phyloP scores from a whole-genome alignment of 306 rosid species.

The Crataegus laevigata region DNA sequence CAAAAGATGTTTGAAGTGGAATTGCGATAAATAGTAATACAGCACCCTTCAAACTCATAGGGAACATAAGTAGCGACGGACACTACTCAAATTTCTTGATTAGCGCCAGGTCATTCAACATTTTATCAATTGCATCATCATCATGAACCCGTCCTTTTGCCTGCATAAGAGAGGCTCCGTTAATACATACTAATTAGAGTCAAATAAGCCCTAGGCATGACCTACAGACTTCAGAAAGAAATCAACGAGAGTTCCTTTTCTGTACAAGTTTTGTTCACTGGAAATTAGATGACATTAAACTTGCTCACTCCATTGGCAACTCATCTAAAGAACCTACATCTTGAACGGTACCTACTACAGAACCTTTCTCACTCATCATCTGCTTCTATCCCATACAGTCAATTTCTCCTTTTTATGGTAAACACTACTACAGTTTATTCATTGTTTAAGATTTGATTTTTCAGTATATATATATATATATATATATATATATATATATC shows the following conservation, averaged over 20 bases:
- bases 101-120: slow-evolving; percentile 75
- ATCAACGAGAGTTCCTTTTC: not conserved
- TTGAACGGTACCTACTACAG: not conserved
- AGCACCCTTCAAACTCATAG: no score
- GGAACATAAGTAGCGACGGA: not conserved
- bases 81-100: slow-evolving; percentile 80
- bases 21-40: no score
- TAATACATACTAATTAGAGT: not conserved
- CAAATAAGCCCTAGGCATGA: not conserved
- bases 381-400: not conserved
- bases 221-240: not conserved
- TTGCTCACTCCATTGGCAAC: not conserved
- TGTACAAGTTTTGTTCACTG: not conserved
- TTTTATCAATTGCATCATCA: slow-evolving; percentile 90
- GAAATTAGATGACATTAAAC: not conserved
- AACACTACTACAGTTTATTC: not conserved
- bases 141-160: slow-evolving; percentile 88
- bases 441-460: not conserved
- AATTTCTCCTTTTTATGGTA: not conserved
- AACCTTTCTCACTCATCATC: not conserved
- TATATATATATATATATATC: no score
- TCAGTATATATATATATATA: no score
- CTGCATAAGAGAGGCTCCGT: slow-evolving; percentile 28
- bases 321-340: not conserved
- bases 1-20: no score